Evolutionary conservation across 192 early-diverging fungal species (phyloP).

Genomic region (Chytriomyces sp.): DNA sequence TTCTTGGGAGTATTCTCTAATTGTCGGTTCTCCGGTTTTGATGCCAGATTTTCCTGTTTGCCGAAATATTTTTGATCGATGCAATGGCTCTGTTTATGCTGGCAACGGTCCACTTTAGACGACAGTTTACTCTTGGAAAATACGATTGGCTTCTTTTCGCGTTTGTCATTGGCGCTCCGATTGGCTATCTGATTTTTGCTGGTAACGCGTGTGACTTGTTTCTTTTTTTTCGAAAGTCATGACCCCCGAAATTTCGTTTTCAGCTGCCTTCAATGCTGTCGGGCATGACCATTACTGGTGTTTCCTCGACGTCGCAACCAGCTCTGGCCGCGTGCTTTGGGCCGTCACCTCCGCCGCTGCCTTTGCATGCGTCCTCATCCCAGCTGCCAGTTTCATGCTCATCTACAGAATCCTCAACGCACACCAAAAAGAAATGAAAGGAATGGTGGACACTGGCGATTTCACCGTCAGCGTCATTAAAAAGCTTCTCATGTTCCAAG

Average conservation of each 20-base stretch:
- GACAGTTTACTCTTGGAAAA: not conserved
- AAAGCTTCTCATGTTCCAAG: not conserved
- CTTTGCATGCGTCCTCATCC: not conserved
- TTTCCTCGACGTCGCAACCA: not conserved
- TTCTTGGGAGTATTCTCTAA: not conserved
- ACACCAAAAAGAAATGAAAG: not conserved
- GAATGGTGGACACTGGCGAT: not conserved
- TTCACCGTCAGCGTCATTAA: not conserved
- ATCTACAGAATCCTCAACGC: not conserved
- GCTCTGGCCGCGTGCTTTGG: not conserved
- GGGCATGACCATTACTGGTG: constrained; percentile 7
- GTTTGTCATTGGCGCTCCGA: not conserved
- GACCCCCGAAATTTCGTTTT: too few species aligned
- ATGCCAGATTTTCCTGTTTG: constrained; percentile 1
- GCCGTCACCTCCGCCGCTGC: constrained; percentile 1
- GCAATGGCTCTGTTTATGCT: constrained; percentile 4
- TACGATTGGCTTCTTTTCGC: constrained; percentile 3
- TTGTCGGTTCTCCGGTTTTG: too few species aligned
- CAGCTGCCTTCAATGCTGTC: not conserved
- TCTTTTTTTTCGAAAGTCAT: not conserved
- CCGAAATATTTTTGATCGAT: constrained; percentile 5
- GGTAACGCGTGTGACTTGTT: not conserved
- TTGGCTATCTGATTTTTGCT: not conserved
- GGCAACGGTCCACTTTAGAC: not conserved
- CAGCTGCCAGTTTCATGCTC: not conserved